phyloP scores from a whole-genome alignment of 2,329 filamentous ascomycete species.

The Colletotrichum graminicola region DNA sequence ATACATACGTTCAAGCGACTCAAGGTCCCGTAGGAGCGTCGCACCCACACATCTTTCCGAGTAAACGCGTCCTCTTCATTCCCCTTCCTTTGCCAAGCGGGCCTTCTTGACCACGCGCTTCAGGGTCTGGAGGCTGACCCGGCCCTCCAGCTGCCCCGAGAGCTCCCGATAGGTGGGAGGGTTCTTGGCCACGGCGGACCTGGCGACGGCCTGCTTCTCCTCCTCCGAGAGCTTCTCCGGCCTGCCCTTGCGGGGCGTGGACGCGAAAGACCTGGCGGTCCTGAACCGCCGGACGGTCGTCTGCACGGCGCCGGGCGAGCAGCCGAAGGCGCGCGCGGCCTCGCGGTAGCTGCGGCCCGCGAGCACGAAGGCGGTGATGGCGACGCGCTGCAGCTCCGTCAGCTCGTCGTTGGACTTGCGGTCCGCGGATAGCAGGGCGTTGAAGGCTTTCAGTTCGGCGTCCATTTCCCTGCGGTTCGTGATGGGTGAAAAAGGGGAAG shows the following conservation, averaged over 20 bases:
- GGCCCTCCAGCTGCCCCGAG: neutral
- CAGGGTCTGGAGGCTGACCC: neutral
- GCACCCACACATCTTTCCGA: too few species aligned
- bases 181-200: neutral
- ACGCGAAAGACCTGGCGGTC: neutral
- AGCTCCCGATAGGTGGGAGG: neutral
- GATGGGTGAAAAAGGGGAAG: too few species aligned
- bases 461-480: neutral
- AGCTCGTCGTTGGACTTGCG: constrained; percentile 3
- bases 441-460: neutral
- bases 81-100: neutral
- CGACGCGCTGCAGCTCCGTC: neutral
- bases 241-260: neutral
- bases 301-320: neutral
- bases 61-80: neutral
- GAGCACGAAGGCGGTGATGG: neutral
- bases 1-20: neutral
- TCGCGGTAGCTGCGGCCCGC: neutral
- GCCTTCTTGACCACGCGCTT: neutral
- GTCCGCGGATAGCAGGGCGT: neutral
- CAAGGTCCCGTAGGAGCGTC: too few species aligned
- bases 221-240: neutral
- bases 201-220: neutral
- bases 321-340: neutral
- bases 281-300: neutral